Evolutionary conservation across 768 basidiomycete species (phyloP), one percentile per base, ranked within the genome.

Genomic region (Wakefieldia striispora): DNA sequence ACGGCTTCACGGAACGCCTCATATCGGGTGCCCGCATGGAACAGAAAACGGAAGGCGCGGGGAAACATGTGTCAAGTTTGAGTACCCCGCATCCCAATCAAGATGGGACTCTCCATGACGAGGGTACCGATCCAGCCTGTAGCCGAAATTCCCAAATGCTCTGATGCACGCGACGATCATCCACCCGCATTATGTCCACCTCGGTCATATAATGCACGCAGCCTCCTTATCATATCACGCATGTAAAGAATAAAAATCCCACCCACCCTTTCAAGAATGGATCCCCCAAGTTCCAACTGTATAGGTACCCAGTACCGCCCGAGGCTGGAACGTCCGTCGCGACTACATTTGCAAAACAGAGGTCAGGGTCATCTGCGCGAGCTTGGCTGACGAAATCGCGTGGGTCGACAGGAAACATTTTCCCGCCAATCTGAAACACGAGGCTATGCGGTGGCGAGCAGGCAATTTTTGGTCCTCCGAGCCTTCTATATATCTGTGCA

Each of bases 201-300:
- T 20, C 17, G 24, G 9, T 34, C 29, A 21, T 35, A 43, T 36
- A 14, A 20, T 20, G 36, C 36, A 38, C 8, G 24, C 39, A 19
- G 13, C n/a, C 36, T 40, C 35, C 38, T 20, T 21, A 43, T 42
- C 8, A 45, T 43, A 44, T 14, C 23, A 29, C 10, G 5, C 27
- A 33, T 33, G 20, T 16, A 40, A n/a, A 43, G 35, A 36, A 36
- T 29, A 42, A 44, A 29, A 44, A 45, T 14, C 27, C 3, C 20
- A 69, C 80, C 39, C 52, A 88, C 86, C 84, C 76, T 62, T 88
- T 88, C 50, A 91, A 58, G 57, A 90, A 90, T 1, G 88, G 88
- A 55, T 77, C 79, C 2, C 88, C 88, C 26, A 91, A 68, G 67
- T 81, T 88, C 88, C 88, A 91, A 57, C 81, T 83, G 57, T 86